phyloP scores from a whole-genome alignment of 805 yeast genomes.

The Cyberlindnera mrakii region DNA sequence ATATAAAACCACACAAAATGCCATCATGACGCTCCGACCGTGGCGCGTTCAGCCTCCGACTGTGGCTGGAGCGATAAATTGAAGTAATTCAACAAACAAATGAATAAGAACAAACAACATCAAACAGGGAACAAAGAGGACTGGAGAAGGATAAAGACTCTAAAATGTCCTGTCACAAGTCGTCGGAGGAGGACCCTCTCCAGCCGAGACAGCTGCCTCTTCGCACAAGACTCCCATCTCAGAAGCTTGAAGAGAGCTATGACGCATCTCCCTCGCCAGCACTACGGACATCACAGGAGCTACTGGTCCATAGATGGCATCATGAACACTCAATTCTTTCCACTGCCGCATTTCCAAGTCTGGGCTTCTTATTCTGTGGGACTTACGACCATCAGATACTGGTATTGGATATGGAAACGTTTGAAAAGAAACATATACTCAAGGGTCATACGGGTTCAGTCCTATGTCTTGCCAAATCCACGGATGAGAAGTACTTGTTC shows the following conservation, averaged over 20 bases:
- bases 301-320: slow-evolving; percentile 68
- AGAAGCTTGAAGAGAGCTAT: not conserved
- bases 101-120: too few species aligned
- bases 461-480: slow-evolving; percentile 54
- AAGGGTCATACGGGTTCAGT: slow-evolving; percentile 73
- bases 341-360: slow-evolving; percentile 52
- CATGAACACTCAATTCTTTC: slow-evolving; percentile 69
- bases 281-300: not conserved
- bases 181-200: slow-evolving; percentile 17
- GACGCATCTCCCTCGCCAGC: not conserved
- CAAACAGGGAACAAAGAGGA: too few species aligned
- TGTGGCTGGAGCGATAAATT: too few species aligned
- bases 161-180: slow-evolving; percentile 8
- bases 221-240: slow-evolving; percentile 14
- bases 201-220: slow-evolving; percentile 10
- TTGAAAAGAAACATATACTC: slow-evolving; percentile 45
- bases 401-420: slow-evolving; percentile 62
- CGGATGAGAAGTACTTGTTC: slow-evolving; percentile 53
- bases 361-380: slow-evolving; percentile 71
- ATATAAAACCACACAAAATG: too few species aligned
- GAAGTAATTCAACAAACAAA: too few species aligned
- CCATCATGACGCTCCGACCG: too few species aligned
- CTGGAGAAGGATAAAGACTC: too few species aligned
- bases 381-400: slow-evolving; percentile 80
- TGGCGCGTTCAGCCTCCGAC: too few species aligned